These are phyloP conservation scores for Sugiyamaella sp. DNA, from an alignment of 1,139 yeast genomes.

Conservation along the genomic window DNA sequence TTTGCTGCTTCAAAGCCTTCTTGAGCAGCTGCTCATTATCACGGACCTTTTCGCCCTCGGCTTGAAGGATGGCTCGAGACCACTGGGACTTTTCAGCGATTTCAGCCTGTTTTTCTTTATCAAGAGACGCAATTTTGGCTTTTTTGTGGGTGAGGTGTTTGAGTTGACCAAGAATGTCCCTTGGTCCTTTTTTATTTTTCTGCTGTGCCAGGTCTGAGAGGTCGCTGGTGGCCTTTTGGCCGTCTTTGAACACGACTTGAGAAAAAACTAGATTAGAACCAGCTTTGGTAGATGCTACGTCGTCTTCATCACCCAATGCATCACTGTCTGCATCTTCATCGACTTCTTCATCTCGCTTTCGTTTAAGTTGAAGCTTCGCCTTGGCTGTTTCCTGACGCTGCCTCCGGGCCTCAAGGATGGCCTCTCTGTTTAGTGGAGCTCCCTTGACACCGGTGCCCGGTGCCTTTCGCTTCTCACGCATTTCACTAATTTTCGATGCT, in stretches of 20 bases:
- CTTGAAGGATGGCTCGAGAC: constrained; percentile 81
- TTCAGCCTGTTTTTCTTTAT: constrained; percentile 63
- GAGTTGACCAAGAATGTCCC: constrained; percentile 86
- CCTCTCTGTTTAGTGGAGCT: constrained; percentile 65
- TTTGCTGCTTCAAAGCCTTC: constrained; percentile 81
- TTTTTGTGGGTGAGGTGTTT: constrained; percentile 74
- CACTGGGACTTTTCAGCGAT: constrained; percentile 76
- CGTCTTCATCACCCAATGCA: constrained; percentile 34
- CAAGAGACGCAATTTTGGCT: constrained; percentile 59
- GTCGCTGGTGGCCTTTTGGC: constrained; percentile 79
- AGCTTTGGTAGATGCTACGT: constrained; percentile 25
- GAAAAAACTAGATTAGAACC: constrained; percentile 63
- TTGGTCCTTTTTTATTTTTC: constrained; percentile 55
- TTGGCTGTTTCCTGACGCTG: constrained; percentile 47
- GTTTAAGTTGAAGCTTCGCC: constrained; percentile 47
- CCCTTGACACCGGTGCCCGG: constrained; percentile 82
- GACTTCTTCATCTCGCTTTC: constrained; percentile 33
- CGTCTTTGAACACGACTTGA: constrained; percentile 81
- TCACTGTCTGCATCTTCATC: constrained; percentile 30
- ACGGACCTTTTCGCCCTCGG: constrained; percentile 83
- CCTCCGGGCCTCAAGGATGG: constrained; percentile 46
- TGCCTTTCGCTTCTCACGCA: constrained; percentile 86
- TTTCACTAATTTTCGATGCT: constrained; percentile 65
- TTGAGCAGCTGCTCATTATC: constrained; percentile 88
- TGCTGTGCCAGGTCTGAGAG: constrained; percentile 62